Evolutionary conservation across 352 stramenopile species (phyloP).

Genomic region (Globisporangium iwayamae): DNA sequence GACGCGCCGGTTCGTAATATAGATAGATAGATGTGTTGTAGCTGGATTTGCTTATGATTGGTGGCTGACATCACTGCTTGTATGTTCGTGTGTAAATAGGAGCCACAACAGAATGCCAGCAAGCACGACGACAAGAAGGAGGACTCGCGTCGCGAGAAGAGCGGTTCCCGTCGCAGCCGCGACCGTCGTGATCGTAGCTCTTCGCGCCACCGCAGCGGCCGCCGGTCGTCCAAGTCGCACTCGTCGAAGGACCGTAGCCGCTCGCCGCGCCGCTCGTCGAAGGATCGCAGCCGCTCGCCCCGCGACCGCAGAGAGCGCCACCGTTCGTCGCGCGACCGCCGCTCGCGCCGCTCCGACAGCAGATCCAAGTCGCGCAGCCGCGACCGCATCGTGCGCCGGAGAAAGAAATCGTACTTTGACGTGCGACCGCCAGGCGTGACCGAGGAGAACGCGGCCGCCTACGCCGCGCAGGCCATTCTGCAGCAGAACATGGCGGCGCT

Average conservation of each 20-base stretch:
- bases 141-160: slow-evolving; percentile 14
- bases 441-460: slow-evolving; percentile 78
- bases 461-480: slow-evolving; percentile 78
- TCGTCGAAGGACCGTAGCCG: slow-evolving; percentile 16
- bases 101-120: neutral
- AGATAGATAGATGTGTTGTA: too few relatives aligned
- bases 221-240: slow-evolving; percentile 32
- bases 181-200: neutral
- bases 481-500: slow-evolving; percentile 81
- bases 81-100: neutral
- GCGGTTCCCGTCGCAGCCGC: neutral
- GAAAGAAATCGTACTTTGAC: slow-evolving; percentile 84
- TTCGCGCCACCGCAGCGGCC: slow-evolving; percentile 18
- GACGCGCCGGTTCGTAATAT: slow-evolving; percentile 45
- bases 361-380: slow-evolving; percentile 31
- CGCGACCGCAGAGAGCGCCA: slow-evolving; percentile 17
- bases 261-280: neutral
- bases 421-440: slow-evolving; percentile 76
- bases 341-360: slow-evolving; percentile 38
- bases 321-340: slow-evolving; percentile 20
- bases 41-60: too few relatives aligned
- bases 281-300: slow-evolving; percentile 17
- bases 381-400: slow-evolving; percentile 42
- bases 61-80: too few relatives aligned
- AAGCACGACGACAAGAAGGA: slow-evolving; percentile 10